phyloP scores from a whole-genome alignment of 139 green algal species.

The Chlorella sp. region DNA sequence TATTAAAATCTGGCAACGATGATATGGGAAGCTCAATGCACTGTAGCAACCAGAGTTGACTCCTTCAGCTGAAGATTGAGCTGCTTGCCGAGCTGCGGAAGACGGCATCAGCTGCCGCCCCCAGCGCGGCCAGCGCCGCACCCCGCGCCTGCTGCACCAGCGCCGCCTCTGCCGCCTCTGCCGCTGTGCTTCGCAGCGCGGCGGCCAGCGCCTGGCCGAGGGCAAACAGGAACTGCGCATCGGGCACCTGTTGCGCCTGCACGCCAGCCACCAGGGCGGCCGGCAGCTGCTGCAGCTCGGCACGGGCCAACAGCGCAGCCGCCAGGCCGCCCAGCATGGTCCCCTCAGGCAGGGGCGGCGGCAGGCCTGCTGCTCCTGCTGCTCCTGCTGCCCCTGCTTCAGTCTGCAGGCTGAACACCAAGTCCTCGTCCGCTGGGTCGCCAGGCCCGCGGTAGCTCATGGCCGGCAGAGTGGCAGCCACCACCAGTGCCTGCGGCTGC shows the following conservation, averaged over 20 bases:
- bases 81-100: constrained; percentile 18
- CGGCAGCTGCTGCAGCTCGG: not conserved
- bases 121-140: not conserved
- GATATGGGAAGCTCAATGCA: too few species aligned
- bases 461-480: constrained; percentile 12
- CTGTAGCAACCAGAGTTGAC: too few species aligned
- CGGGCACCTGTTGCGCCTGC: constrained; percentile 19
- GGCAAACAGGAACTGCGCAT: constrained; percentile 13
- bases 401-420: constrained; percentile 26
- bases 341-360: constrained; percentile 13
- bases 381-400: not conserved
- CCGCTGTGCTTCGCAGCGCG: not conserved
- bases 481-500: not conserved
- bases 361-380: constrained; percentile 1
- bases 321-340: constrained; percentile 31
- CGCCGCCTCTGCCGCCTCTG: not conserved
- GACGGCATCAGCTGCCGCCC: not conserved
- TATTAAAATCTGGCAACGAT: too few species aligned
- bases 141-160: not conserved
- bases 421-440: constrained; percentile 32
- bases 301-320: constrained; percentile 24
- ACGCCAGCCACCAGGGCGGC: constrained; percentile 3
- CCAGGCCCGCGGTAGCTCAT: constrained; percentile 45
- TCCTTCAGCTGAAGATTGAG: constrained; percentile 20
- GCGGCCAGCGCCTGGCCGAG: not conserved